Conservation (phyloP, 1,139 yeast species). For the Suhomyces choctaworum region DNA sequence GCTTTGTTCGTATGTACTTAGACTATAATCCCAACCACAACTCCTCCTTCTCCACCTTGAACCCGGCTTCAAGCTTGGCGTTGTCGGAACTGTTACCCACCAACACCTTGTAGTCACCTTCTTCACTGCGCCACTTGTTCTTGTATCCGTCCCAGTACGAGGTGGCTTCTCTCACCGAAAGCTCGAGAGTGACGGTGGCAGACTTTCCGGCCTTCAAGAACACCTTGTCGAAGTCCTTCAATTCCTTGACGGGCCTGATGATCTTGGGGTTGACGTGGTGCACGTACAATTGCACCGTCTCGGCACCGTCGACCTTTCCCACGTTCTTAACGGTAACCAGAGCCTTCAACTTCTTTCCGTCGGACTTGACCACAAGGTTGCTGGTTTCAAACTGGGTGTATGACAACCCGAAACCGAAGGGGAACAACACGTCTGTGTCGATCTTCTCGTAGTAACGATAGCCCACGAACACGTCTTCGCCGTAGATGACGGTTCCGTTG, state of each 20-base stretch:
- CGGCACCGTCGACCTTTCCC: conserved; percentile 44
- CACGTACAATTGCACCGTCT: conserved; percentile 49
- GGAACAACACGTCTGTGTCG: conserved; percentile 20
- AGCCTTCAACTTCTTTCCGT: conserved; percentile 19
- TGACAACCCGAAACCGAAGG: conserved; percentile 30
- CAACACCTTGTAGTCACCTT: conserved; percentile 48
- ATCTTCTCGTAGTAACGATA: conserved; percentile 28
- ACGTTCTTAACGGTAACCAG: conserved; percentile 44
- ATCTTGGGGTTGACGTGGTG: conserved; percentile 39
- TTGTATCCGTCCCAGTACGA: conserved; percentile 55
- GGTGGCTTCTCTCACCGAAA: conserved; percentile 50
- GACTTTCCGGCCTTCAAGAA: conserved; percentile 42
- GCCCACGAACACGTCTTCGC: conserved; percentile 30
- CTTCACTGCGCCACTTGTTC: conserved; percentile 52
- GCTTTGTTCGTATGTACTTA: too few relatives aligned
- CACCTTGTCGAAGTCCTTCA: conserved; percentile 56
- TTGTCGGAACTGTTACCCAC: conserved; percentile 43
- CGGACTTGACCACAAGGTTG: conserved; percentile 14
- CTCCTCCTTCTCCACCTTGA: conserved; percentile 13
- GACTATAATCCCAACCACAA: conserved; percentile 19
- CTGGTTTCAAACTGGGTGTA: conserved; percentile 23
- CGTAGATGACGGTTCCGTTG: conserved; percentile 27
- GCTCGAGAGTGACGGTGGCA: conserved; percentile 32
- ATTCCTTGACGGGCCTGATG: conserved; percentile 56
- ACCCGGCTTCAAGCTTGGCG: conserved; percentile 16